Conservation (phyloP, 768 basidiomycete genomes). For the Paxillus involutus region DNA sequence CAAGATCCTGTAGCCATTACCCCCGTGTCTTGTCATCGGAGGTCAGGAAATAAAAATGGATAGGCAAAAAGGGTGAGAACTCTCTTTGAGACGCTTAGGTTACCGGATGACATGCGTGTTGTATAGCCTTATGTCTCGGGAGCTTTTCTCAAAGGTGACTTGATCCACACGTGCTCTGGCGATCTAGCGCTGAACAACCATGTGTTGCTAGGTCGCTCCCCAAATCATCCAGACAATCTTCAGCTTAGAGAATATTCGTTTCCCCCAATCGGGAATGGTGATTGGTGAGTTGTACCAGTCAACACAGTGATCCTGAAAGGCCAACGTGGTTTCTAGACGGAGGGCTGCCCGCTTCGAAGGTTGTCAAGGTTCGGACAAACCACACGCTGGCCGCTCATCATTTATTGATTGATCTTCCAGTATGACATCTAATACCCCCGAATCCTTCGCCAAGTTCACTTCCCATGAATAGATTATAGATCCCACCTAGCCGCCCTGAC, state of each 20-base stretch:
- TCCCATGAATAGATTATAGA: too few relatives aligned
- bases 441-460: too few relatives aligned
- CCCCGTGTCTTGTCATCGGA: slow-evolving; percentile 1
- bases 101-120: not conserved
- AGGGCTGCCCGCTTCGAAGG: slow-evolving; percentile 16
- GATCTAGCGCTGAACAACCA: slow-evolving; percentile 15
- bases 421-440: slow-evolving; percentile 15
- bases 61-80: slow-evolving; percentile 20
- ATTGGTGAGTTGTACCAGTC: slow-evolving; percentile 9
- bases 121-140: slow-evolving; percentile 33
- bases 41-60: slow-evolving; percentile 7
- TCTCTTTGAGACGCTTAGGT: not conserved
- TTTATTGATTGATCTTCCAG: slow-evolving; percentile 1
- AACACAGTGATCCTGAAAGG: not conserved
- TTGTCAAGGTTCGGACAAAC: slow-evolving; percentile 16
- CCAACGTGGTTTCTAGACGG: not conserved
- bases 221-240: slow-evolving; percentile 46
- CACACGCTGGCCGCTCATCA: not conserved
- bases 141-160: slow-evolving; percentile 22
- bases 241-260: slow-evolving; percentile 36
- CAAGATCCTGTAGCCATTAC: slow-evolving; percentile 5
- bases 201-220: slow-evolving; percentile 39
- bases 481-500: slow-evolving; percentile 11
- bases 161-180: not conserved
- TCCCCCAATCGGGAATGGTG: slow-evolving; percentile 1